A percentile compares a stretch with the other conserved stretches of the same genome.
Evolutionary conservation across 1,284 basidiomycete species (phyloP).

Genomic region (Trametes versicolor): DNA sequence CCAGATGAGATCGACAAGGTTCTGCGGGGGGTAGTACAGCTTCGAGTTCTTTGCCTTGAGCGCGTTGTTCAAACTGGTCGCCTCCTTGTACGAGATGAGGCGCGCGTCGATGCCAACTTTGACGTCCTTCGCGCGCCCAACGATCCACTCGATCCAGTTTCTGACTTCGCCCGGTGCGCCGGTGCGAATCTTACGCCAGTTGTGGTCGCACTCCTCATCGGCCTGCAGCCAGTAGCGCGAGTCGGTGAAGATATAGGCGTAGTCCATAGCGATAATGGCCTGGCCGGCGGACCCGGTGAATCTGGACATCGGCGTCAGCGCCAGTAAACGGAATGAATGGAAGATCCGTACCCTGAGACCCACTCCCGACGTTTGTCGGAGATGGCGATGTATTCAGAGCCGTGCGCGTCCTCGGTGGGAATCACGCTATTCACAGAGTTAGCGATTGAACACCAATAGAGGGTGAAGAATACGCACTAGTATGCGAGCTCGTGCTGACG

Average conservation of each 20-base stretch:
- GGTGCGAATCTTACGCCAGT: conserved; percentile 82
- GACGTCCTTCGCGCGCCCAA: conserved; percentile 60
- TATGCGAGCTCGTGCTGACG: conserved; percentile 81
- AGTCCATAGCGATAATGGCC: conserved; percentile 75
- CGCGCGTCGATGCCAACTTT: conserved; percentile 91
- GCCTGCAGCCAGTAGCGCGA: conserved; percentile 93
- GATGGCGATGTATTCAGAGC: conserved; percentile 86
- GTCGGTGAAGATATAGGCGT: conserved; percentile 84
- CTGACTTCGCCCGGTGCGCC: conserved; percentile 67
- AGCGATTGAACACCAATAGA: conserved; percentile 19
- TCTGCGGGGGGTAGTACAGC: conserved; percentile 76
- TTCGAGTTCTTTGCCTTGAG: conserved; percentile 66
- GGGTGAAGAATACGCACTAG: conserved; percentile 68
- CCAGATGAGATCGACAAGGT: conserved; percentile 91
- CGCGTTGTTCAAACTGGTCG: conserved; percentile 64
- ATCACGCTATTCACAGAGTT: conserved; percentile 59
- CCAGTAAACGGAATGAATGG: conserved; percentile 8
- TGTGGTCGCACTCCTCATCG: conserved; percentile 74
- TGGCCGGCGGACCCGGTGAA: conserved; percentile 90
- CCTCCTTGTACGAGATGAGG: conserved; percentile 83
- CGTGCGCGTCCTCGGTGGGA: conserved; percentile 89
- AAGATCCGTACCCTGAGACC: conserved; percentile 75
- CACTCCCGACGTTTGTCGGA: conserved; percentile 87
- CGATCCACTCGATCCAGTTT: conserved; percentile 86
- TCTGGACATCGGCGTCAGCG: conserved; percentile 49